Conservation (phyloP, 169 alveolate species). For the Plasmodium inui region DNA sequence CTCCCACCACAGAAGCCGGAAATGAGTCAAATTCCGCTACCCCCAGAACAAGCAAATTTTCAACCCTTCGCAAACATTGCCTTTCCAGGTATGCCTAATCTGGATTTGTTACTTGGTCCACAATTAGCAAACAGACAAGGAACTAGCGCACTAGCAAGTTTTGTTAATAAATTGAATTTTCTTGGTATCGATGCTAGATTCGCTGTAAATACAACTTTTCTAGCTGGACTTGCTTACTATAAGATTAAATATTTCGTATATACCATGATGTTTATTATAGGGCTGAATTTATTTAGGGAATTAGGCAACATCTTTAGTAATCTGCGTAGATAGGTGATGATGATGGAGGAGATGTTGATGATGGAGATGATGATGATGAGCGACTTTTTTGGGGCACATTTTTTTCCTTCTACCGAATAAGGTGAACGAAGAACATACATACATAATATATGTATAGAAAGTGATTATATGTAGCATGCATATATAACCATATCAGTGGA, state of each 20-base stretch:
- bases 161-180: background rate
- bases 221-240: conserved; percentile 13
- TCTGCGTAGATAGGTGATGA: background rate
- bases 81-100: background rate
- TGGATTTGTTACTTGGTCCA: background rate
- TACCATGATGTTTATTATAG: conserved; percentile 3
- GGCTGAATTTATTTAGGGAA: conserved; percentile 13
- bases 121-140: background rate
- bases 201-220: background rate
- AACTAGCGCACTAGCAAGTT: conserved; percentile 1
- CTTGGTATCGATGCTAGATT: conserved; percentile 12
- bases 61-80: background rate
- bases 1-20: background rate
- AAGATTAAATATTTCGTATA: conserved; percentile 7
- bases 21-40: background rate
- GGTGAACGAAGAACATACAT: background rate
- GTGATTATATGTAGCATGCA: background rate
- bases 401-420: background rate
- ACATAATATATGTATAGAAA: background rate
- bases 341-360: background rate
- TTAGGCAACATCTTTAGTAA: background rate
- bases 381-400: background rate
- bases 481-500: background rate
- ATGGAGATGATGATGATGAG: background rate
- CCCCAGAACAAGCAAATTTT: background rate